Base-by-base conservation (phyloP, 2,329 filamentous ascomycete genomes). In the Thielaviopsis musarum region DNA sequence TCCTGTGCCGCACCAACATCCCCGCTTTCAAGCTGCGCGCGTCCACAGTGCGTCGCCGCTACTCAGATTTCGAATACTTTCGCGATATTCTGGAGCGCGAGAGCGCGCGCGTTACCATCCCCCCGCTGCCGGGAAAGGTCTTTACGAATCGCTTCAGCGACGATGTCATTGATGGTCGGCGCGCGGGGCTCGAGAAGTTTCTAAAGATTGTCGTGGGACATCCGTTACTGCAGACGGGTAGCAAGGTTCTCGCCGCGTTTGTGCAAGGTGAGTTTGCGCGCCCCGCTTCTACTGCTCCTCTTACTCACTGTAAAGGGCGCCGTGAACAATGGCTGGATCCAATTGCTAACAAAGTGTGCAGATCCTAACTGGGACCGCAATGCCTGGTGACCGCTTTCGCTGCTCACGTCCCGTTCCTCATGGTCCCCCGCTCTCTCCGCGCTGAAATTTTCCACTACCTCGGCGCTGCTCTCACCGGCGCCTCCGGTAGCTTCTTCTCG, bases 11-110 rank as follows among this genome's bases (percentile, higher is more conserved):
- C 67, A 98, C 93, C 74, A 98, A 98, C 75, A 98, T 98, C 69
- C 93, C 93, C 61, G 91, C 93, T 66, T 98, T 98, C 81, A 97
- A 97, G 77, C 83, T 96, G 66, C 89, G 91, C 65, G 82, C 87
- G 70, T 90, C 84, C 64, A 82, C 84, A 66, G 93, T 98, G 63
- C 89, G 91, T 66, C 84, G 93, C 63, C 88, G 93, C 57, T 98
- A 98, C 77, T 93, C 87, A 60, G 93, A 98, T 73, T 98, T 98
- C 71, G 93, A 98, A 75, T 91, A 95, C 75, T 98, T 98, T 73
- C 88, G 93, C 69, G 93, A 98, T 72, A 95, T 97, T 64, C 82
- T 98, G 62, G 93, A 98, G 80, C 85, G 93, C 66, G 93, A 98
- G 75, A 88, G 83, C 66, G 91, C 91, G 61, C 82, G 91, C 64